Evolutionary conservation across 495 filamentous ascomycete genomes (phyloP).

Genomic region (Aspergillus cavernicola): DNA sequence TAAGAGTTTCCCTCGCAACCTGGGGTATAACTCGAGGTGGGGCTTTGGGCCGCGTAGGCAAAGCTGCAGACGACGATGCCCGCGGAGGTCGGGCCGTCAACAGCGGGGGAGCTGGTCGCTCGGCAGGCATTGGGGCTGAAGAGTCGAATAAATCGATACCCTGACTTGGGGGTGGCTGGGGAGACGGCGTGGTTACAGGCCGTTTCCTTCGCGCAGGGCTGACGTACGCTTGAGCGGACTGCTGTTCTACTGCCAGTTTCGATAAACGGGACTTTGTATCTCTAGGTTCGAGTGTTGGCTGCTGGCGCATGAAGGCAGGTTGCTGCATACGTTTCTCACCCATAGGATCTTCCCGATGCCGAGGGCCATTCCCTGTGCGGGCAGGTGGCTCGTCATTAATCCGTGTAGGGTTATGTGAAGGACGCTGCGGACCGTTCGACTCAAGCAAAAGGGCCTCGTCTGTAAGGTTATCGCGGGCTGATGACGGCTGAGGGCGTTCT

Average conservation of each 20-base stretch:
- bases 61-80: slow-evolving; percentile 23
- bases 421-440: slow-evolving; percentile 44
- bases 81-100: slow-evolving; percentile 28
- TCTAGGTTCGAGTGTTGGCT: slow-evolving; percentile 31
- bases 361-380: slow-evolving; percentile 20
- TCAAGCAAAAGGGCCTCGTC: slow-evolving; percentile 95
- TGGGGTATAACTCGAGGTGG: slow-evolving; percentile 63
- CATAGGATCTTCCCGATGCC: slow-evolving; percentile 45
- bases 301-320: slow-evolving; percentile 38
- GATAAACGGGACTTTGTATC: slow-evolving; percentile 61
- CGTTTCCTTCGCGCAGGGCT: slow-evolving; percentile 83
- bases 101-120: slow-evolving; percentile 26
- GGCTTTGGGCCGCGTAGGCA: slow-evolving; percentile 48
- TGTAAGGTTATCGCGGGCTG: slow-evolving; percentile 51
- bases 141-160: slow-evolving; percentile 58
- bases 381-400: slow-evolving; percentile 22
- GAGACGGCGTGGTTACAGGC: slow-evolving; percentile 41
- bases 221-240: slow-evolving; percentile 80
- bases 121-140: slow-evolving; percentile 31
- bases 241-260: slow-evolving; percentile 72
- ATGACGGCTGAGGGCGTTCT: slow-evolving; percentile 23
- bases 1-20: slow-evolving; percentile 62
- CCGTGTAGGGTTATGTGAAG: slow-evolving; percentile 20
- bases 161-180: slow-evolving; percentile 32
- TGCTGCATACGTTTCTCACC: slow-evolving; percentile 26